Evolutionary conservation across 2,329 filamentous ascomycete species (phyloP), one percentile per base, ranked within the genome.

Genomic region (Fusarium oligoseptatum): DNA sequence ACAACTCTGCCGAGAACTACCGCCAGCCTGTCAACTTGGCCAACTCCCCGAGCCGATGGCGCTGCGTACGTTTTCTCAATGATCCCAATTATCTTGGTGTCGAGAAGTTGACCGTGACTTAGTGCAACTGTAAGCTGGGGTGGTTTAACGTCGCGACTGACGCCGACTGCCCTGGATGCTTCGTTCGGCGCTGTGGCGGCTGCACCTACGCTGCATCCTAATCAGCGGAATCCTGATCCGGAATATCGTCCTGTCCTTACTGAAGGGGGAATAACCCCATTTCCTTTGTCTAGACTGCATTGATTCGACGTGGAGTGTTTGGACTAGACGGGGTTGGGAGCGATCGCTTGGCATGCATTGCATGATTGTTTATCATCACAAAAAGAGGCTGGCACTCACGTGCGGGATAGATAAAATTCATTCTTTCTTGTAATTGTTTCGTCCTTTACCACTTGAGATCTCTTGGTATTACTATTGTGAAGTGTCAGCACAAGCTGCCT

Each of bases 131-230:
- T 22, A 22, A 22, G 22, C 22, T 22, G 22, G 22, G 22, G 22
- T 22, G 22, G 22, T 22, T 22, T 22, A 22, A 22, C 22, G 22
- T 22, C 22, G 22, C 22, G 22, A 22, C 22, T 22, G 22, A 22
- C 22, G 22, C 22, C 22, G 22, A 22, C 22, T 22, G 22, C 22
- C 22, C 22, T 22, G 22, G 22, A 22, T 75, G 72, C 12, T 2
- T 20, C 0, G 14, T 27, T 9, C 22, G 10, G 20, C 80, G 79
- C 3, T 81, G 80, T 52, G 0, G 0, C 1, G 2, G 60, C 34
- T 81, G 79, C 60, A n/a, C 4, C 34, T 80, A 78, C 64, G 64
- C 77, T 2, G 43, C 34, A 4, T 48, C 17, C 17, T 66, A 22
- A 20, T 27, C 45, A 27, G 27, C 27, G 27, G 27, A 29, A 29